These are phyloP conservation scores for Allomyces javanicus DNA, from an alignment of 192 early-diverging fungal genomes.

Conservation along the genomic window DNA sequence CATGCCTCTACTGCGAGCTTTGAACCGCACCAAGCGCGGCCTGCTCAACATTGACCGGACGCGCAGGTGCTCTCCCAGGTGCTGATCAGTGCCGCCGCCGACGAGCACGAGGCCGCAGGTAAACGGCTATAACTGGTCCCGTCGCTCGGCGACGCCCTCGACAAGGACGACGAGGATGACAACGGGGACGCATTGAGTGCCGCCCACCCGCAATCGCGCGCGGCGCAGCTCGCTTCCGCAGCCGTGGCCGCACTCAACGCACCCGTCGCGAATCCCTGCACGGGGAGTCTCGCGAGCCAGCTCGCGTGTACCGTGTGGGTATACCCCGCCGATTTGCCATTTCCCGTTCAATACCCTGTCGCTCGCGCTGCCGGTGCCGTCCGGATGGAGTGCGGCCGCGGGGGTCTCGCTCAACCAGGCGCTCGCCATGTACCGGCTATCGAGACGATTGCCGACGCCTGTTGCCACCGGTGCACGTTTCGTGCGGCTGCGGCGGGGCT, in stretches of 20 bases:
- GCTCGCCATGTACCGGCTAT: not conserved
- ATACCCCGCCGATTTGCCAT: not conserved
- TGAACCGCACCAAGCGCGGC: slow-evolving; percentile 30
- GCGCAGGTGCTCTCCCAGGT: slow-evolving; percentile 47
- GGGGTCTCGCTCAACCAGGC: not conserved
- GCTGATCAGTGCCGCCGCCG: slow-evolving; percentile 34
- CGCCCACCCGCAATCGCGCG: no score
- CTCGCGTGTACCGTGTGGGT: not conserved
- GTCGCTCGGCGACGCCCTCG: not conserved
- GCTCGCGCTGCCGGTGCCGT: not conserved
- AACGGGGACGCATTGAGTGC: no score
- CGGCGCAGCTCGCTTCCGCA: no score
- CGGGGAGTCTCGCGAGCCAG: not conserved
- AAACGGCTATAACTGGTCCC: not conserved
- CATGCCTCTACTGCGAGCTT: slow-evolving; percentile 22
- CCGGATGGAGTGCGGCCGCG: not conserved
- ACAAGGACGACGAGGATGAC: no score
- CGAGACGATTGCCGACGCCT: not conserved
- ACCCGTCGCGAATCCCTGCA: not conserved
- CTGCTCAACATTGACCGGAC: slow-evolving; percentile 39
- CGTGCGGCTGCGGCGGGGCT: not conserved
- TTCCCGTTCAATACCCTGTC: not conserved
- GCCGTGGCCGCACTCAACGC: no score
- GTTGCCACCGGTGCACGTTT: not conserved
- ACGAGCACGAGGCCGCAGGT: slow-evolving; percentile 23